These are phyloP conservation scores for Neurospora hispaniola DNA, from an alignment of 495 filamentous ascomycete genomes.

Conservation along the genomic window DNA sequence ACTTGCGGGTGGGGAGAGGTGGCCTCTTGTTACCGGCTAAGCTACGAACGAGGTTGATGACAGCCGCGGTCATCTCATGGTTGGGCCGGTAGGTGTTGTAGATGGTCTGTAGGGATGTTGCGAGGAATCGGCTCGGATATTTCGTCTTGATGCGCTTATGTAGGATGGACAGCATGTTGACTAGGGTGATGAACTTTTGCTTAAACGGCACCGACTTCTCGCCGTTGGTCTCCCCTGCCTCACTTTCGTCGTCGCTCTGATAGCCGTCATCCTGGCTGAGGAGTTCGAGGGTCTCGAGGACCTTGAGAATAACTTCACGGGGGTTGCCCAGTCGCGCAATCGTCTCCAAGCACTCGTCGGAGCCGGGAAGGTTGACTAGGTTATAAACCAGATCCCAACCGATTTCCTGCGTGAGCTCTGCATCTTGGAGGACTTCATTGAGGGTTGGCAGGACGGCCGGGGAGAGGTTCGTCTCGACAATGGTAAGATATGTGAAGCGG, in stretches of 20 bases:
- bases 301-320: slow-evolving; percentile 83
- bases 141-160: slow-evolving; percentile 84
- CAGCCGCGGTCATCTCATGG: slow-evolving; percentile 56
- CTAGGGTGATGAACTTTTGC: slow-evolving; percentile 60
- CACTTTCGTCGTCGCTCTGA: slow-evolving; percentile 16
- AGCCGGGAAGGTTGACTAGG: slow-evolving; percentile 66
- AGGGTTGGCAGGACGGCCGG: slow-evolving; percentile 65
- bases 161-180: slow-evolving; percentile 73
- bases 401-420: slow-evolving; percentile 74
- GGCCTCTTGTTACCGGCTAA: slow-evolving; percentile 65
- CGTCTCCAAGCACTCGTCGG: slow-evolving; percentile 62
- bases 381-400: slow-evolving; percentile 93
- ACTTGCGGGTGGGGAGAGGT: slow-evolving; percentile 58
- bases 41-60: slow-evolving; percentile 65
- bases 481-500: slow-evolving; percentile 77
- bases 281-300: slow-evolving; percentile 57
- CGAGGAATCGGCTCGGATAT: slow-evolving; percentile 83
- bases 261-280: slow-evolving; percentile 38
- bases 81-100: slow-evolving; percentile 54
- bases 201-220: slow-evolving; percentile 14
- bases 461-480: slow-evolving; percentile 76
- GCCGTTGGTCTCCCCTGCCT: slow-evolving; percentile 8
- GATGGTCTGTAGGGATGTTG: slow-evolving; percentile 74
- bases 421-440: slow-evolving; percentile 72
- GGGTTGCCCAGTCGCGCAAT: slow-evolving; percentile 80